These are phyloP conservation scores for Sclerotinia trifoliorum DNA, from an alignment of 2,329 filamentous ascomycete species.

Conservation along the genomic window DNA sequence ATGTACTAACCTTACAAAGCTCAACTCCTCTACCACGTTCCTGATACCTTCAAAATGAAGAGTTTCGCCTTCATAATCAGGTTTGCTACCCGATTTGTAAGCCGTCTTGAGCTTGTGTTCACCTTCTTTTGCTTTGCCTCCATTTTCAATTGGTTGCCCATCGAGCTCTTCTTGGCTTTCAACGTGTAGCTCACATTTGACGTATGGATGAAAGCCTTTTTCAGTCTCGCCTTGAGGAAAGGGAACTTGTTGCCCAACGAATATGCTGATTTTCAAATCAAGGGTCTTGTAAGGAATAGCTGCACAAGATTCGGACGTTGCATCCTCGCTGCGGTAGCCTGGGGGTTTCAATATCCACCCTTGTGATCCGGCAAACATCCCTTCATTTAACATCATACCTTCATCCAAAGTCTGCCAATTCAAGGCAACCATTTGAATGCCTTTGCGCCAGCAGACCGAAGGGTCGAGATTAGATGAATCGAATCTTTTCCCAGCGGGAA, in stretches of 20 bases:
- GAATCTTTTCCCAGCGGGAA: constrained; percentile 79
- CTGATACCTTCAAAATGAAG: constrained; percentile 58
- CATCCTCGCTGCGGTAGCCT: constrained; percentile 57
- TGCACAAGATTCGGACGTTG: constrained; percentile 34
- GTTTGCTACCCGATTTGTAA: constrained; percentile 57
- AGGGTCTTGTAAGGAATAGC: constrained; percentile 51
- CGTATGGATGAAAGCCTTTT: constrained; percentile 63
- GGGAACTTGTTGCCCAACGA: constrained; percentile 75
- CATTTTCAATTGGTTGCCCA: constrained; percentile 43
- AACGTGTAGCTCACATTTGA: constrained; percentile 79
- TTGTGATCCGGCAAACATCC: constrained; percentile 77
- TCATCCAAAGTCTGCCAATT: constrained; percentile 93
- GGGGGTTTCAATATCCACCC: constrained; percentile 86
- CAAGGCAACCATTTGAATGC: constrained; percentile 85
- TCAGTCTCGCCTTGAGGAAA: constrained; percentile 55
- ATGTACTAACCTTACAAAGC: constrained; percentile 65
- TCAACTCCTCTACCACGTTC: constrained; percentile 65
- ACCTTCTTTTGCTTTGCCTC: constrained; percentile 52
- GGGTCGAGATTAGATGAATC: constrained; percentile 86
- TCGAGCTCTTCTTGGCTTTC: constrained; percentile 53
- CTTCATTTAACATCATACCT: constrained; percentile 94
- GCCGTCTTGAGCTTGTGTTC: constrained; percentile 60
- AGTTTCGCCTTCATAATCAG: constrained; percentile 59
- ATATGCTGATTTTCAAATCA: constrained; percentile 67
- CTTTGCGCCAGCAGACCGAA: constrained; percentile 79